Evolutionary conservation across 371 early-diverging fungal genomes (phyloP).

Genomic region (Mortierella sp.): DNA sequence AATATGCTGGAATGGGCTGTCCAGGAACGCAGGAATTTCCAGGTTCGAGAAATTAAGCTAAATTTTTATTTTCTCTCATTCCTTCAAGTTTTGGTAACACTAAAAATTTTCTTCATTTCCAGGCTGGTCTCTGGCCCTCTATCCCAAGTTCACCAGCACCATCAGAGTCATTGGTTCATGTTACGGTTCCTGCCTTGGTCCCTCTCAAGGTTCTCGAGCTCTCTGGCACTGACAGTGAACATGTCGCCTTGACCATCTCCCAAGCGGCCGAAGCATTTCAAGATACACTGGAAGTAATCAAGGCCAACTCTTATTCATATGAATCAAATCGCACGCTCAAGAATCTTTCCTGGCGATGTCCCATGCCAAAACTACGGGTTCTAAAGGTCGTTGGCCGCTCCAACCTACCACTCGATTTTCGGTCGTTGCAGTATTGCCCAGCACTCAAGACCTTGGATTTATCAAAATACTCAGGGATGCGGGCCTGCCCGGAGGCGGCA

Average conservation of each 20-base stretch:
- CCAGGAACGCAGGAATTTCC: constrained; percentile 31
- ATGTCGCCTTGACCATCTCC: constrained; percentile 39
- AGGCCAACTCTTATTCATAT: constrained; percentile 44
- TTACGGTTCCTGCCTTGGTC: constrained; percentile 11
- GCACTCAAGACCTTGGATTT: constrained; percentile 41
- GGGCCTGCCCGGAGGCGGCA: constrained; percentile 37
- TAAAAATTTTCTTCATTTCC: not conserved
- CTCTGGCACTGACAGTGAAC: constrained; percentile 46
- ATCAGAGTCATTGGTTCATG: not conserved
- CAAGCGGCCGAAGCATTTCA: constrained; percentile 55
- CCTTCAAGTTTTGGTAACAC: not conserved
- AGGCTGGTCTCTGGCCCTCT: constrained; percentile 13
- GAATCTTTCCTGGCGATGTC: constrained; percentile 29
- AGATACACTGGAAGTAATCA: constrained; percentile 53
- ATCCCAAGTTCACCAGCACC: constrained; percentile 15
- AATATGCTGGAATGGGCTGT: constrained; percentile 51
- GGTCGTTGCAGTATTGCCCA: constrained; percentile 43
- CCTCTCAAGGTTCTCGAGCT: constrained; percentile 40
- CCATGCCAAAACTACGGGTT: constrained; percentile 34
- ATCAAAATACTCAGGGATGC: constrained; percentile 54
- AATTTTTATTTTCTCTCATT: not conserved
- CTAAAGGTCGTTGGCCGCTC: constrained; percentile 50
- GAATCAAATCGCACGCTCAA: constrained; percentile 28
- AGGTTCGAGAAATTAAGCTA: constrained; percentile 24
- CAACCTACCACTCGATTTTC: constrained; percentile 49